phyloP scores from a whole-genome alignment of 2,329 filamentous ascomycete genomes.

The Colletotrichum horii region DNA sequence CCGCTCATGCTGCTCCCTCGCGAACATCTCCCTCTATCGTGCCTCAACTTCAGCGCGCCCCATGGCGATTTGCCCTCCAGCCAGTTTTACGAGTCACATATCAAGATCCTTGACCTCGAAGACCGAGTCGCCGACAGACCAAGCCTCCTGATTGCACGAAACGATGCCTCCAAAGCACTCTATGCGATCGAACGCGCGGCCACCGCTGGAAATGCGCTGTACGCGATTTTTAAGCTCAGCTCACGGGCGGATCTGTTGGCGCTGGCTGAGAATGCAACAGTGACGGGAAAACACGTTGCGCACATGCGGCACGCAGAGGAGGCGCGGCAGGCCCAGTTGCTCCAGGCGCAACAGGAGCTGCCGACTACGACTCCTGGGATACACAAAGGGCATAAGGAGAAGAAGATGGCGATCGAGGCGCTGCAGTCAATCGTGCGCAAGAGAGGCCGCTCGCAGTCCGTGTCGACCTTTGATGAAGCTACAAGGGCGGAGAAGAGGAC shows the following conservation, averaged over 20 bases:
- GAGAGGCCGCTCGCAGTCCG: constrained; percentile 49
- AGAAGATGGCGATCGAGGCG: constrained; percentile 65
- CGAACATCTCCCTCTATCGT: constrained; percentile 64
- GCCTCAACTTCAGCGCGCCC: constrained; percentile 60
- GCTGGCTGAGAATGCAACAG: constrained; percentile 56
- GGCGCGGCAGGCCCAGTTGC: constrained; percentile 3
- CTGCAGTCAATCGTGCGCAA: constrained; percentile 64
- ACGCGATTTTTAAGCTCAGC: constrained; percentile 72
- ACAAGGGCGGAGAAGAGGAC: constrained; percentile 18
- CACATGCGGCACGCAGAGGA: constrained; percentile 29
- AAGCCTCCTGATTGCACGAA: constrained; percentile 65
- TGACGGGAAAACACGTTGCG: constrained; percentile 39
- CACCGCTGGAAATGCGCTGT: constrained; percentile 51
- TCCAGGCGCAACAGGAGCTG: constrained; percentile 11
- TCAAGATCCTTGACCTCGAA: constrained; percentile 69
- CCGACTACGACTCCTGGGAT: constrained; percentile 48
- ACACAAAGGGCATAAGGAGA: constrained; percentile 58
- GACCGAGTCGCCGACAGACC: constrained; percentile 59
- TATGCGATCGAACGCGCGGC: constrained; percentile 72
- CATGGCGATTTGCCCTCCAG: constrained; percentile 56
- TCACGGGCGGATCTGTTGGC: constrained; percentile 67
- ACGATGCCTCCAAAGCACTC: constrained; percentile 56
- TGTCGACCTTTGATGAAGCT: constrained; percentile 38
- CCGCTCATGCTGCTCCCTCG: constrained; percentile 69
- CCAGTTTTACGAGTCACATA: constrained; percentile 64